Base-by-base conservation (phyloP, 768 basidiomycete species). In the Kwoniella dejecticola region DNA sequence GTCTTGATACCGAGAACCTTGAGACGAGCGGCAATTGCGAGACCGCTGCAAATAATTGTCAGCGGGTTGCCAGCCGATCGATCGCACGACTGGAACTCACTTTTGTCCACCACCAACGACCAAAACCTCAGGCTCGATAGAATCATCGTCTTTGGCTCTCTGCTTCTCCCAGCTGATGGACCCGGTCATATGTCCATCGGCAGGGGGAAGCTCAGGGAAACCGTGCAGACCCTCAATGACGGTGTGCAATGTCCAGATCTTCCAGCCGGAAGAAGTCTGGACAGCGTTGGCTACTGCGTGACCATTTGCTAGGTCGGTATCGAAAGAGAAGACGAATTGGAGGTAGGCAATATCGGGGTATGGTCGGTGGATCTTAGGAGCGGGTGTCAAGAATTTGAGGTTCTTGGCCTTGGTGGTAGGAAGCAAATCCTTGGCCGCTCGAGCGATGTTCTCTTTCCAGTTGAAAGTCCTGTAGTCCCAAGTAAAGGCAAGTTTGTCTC, bases 401-500 rank as follows among this genome's bases (percentile, higher is more conserved):
- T 65, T 30, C 23, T 42, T 11, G 26, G 63, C 53, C n/a, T 52
- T 36, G 4, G 62, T 33, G 4, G 21, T 13, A 10, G 66, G 62
- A 3, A 87, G 79, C 24, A 84, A 82, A 47, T 83, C 83, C 7
- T 17, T 52, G 29, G 68, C 62, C 12, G 68, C 68, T 17, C 27
- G 6, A 1, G 2, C 69, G 38, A 87, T 83, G 4, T 74, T 71
- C 1, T 67, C 19, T 36, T 66, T 74, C 6, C 83, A 81, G 62
- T 83, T 80, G 68, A 87, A 84, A 7, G 85, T 84, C 30, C 85
- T 82, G 46, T 86, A 83, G 57, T 85, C 82, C 85, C 85, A 87
- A 11, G 86, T 86, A 53, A 87, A 80, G 0, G 84, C 81, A 15
- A 86, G 81, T 49, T 83, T 79, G 63, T 87, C 86, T 17, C 85